Percentiles rank a stretch among this genome's conserved stretches.
Conservation (phyloP, 2,329 filamentous ascomycete genomes). For the Tolypocladium ophioglossoides region DNA sequence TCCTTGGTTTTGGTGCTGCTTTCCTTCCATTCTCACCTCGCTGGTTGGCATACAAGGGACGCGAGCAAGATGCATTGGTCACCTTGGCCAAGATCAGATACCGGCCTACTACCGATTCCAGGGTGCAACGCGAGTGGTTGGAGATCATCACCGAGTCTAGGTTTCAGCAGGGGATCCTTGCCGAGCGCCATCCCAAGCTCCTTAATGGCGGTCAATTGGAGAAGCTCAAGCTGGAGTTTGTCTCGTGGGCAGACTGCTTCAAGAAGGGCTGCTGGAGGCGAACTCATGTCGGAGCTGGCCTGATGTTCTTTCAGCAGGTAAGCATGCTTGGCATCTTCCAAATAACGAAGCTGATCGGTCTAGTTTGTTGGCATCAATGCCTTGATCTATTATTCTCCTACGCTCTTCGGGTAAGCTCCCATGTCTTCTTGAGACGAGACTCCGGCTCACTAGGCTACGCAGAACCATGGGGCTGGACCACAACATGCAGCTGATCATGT, state of each 20-base stretch:
- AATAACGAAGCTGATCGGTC: neutral
- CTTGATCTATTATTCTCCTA: slow-evolving; percentile 47
- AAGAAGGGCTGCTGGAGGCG: slow-evolving; percentile 34
- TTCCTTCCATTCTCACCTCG: slow-evolving; percentile 16
- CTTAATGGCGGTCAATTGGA: slow-evolving; percentile 21
- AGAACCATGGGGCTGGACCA: slow-evolving; percentile 35
- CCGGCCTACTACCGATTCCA: slow-evolving; percentile 10
- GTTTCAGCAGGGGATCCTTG: slow-evolving; percentile 16
- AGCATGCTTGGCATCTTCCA: neutral
- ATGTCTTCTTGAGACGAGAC: neutral
- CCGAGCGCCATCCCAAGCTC: slow-evolving; percentile 21
- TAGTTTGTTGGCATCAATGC: slow-evolving; percentile 24
- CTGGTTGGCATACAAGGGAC: slow-evolving; percentile 15
- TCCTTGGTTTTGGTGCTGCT: slow-evolving; percentile 13
- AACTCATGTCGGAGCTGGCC: slow-evolving; percentile 32
- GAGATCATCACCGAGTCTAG: slow-evolving; percentile 14
- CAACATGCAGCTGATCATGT: slow-evolving; percentile 20
- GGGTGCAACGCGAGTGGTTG: slow-evolving; percentile 13
- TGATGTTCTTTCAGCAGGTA: slow-evolving; percentile 50
- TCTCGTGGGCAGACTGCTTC: slow-evolving; percentile 39
- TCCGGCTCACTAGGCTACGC: neutral
- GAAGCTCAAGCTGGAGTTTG: slow-evolving; percentile 34
- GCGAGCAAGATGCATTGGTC: slow-evolving; percentile 12
- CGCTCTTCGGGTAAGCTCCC: slow-evolving; percentile 35
- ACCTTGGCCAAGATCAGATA: slow-evolving; percentile 12